These are phyloP conservation scores for Mimosa bimucronata DNA, from an alignment of 306 rosid genomes.

Conservation along the genomic window DNA sequence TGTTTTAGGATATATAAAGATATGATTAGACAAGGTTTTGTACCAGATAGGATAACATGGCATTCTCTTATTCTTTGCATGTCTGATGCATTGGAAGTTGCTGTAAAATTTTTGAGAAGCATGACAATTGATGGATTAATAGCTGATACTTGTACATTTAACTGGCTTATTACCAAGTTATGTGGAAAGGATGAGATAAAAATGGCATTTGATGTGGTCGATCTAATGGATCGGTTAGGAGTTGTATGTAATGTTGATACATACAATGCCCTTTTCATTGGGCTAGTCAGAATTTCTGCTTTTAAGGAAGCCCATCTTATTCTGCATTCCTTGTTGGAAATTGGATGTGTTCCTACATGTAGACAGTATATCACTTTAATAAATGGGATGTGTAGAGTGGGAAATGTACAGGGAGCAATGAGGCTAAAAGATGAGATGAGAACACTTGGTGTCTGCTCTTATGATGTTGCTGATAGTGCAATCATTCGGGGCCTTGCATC, in stretches of 20 bases:
- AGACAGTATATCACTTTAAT: conserved; percentile 62
- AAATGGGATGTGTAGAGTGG: conserved; percentile 76
- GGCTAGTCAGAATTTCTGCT: conserved; percentile 52
- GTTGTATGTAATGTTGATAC: conserved; percentile 54
- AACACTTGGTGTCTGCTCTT: conserved; percentile 53
- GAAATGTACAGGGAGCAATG: conserved; percentile 67
- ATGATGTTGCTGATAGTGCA: conserved; percentile 72
- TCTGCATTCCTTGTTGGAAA: conserved; percentile 62
- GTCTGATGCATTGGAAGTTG: conserved; percentile 63
- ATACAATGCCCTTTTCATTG: conserved; percentile 56
- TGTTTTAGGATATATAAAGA: conserved; percentile 52
- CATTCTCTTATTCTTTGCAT: conserved; percentile 71
- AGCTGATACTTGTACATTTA: conserved; percentile 59
- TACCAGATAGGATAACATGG: conserved; percentile 61
- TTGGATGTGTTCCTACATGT: conserved; percentile 60
- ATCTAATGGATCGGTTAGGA: conserved; percentile 48
- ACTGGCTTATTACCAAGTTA: conserved; percentile 64
- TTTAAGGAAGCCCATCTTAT: conserved; percentile 51
- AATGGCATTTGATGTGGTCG: conserved; percentile 55
- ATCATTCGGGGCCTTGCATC: conserved; percentile 68
- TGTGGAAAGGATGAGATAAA: conserved; percentile 56
- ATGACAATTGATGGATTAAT: conserved; percentile 50
- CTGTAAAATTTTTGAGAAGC: conserved; percentile 63
- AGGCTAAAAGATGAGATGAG: conserved; percentile 65
- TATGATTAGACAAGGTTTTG: conserved; percentile 50